phyloP scores from a whole-genome alignment of 331 rosid genomes.

The Phaseolus coccineus region DNA sequence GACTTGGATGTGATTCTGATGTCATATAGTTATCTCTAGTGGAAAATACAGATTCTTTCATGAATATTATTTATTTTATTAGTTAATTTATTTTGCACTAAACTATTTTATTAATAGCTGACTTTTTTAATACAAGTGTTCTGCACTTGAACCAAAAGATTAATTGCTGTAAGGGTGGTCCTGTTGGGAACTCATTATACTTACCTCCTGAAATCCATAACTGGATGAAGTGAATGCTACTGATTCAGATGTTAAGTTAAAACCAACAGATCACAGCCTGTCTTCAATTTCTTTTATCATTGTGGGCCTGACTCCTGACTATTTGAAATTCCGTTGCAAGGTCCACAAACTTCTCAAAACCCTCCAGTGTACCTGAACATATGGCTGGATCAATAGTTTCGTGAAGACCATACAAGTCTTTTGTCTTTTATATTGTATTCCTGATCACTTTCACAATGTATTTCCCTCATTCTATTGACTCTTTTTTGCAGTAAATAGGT shows the following conservation, averaged over 20 bases:
- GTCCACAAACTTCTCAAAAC: slow-evolving; percentile 58
- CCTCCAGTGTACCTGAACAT: slow-evolving; percentile 26
- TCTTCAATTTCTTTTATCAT: slow-evolving; percentile 59
- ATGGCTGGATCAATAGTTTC: slow-evolving; percentile 52
- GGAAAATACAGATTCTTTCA: slow-evolving; percentile 1
- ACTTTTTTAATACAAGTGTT: slow-evolving; percentile 30
- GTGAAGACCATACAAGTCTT: slow-evolving; percentile 53
- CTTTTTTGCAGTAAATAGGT: slow-evolving; percentile 60
- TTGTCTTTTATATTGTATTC: slow-evolving; percentile 45
- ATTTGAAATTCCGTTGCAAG: slow-evolving; percentile 63
- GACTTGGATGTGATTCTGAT: slow-evolving; percentile 6
- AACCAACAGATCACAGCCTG: slow-evolving; percentile 45
- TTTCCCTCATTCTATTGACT: slow-evolving; percentile 59
- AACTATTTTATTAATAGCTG: not conserved
- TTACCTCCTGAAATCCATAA: slow-evolving; percentile 21
- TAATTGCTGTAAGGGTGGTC: slow-evolving; percentile 36
- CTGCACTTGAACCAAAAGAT: slow-evolving; percentile 34
- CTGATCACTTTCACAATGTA: slow-evolving; percentile 56
- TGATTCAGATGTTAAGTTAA: slow-evolving; percentile 50
- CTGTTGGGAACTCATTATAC: not conserved
- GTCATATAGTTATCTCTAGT: slow-evolving; percentile 12
- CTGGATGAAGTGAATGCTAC: slow-evolving; percentile 46
- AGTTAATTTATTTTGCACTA: slow-evolving; percentile 2
- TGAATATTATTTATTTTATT: slow-evolving; percentile 1
- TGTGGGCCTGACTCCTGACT: slow-evolving; percentile 57